These are phyloP conservation scores for Microbotryomycetes sp. DNA, from an alignment of 1,284 basidiomycete species.

Conservation along the genomic window DNA sequence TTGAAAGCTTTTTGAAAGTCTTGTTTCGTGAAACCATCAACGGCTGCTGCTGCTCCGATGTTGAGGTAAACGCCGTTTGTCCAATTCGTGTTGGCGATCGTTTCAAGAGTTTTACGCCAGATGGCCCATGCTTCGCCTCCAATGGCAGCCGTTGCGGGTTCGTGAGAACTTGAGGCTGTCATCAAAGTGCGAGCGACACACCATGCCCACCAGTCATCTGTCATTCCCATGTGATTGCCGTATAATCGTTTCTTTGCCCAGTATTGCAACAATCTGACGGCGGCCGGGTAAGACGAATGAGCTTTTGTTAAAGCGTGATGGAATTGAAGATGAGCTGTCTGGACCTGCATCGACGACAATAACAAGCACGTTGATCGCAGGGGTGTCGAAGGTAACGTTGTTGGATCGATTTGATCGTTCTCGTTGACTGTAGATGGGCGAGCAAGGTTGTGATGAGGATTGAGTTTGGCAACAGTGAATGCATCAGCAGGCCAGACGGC, in stretches of 20 bases:
- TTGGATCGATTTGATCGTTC: conserved; percentile 22
- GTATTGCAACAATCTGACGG: conserved; percentile 40
- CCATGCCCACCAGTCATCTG: conserved; percentile 31
- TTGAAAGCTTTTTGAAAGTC: conserved; percentile 30
- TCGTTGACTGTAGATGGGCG: conserved; percentile 42
- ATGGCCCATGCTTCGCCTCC: neutral
- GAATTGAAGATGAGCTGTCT: conserved; percentile 41
- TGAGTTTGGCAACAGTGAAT: conserved; percentile 61
- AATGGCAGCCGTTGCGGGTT: neutral
- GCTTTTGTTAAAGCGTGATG: conserved; percentile 38
- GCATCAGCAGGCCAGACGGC: conserved; percentile 21
- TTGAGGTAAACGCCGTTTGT: conserved; percentile 18
- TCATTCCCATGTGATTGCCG: conserved; percentile 34
- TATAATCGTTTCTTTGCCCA: conserved; percentile 43
- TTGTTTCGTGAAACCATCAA: conserved; percentile 13
- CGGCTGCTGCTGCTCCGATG: neutral
- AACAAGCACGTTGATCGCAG: conserved; percentile 41
- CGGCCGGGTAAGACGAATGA: conserved; percentile 40
- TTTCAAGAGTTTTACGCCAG: conserved; percentile 26
- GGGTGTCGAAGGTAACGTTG: conserved; percentile 28
- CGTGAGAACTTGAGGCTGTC: conserved; percentile 7
- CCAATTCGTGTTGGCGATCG: conserved; percentile 31
- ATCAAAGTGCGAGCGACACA: conserved; percentile 26
- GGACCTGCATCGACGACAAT: conserved; percentile 39
- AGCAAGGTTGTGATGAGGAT: conserved; percentile 56